A percentile compares a stretch with the other conserved stretches of the same genome.
Evolutionary conservation across 2,329 filamentous ascomycete species (phyloP).

Genomic region (Fusarium nematophilum): DNA sequence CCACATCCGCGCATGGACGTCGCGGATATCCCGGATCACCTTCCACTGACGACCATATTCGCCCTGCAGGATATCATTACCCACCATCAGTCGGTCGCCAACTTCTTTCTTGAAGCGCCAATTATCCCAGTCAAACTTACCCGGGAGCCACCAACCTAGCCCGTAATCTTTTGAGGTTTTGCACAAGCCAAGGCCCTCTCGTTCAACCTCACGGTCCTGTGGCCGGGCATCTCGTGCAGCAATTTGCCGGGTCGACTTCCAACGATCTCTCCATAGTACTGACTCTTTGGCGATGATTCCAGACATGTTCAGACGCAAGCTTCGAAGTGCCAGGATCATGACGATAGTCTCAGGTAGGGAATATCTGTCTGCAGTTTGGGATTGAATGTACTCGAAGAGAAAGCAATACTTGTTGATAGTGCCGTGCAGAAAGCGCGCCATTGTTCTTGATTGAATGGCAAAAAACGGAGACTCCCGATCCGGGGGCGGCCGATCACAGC

Average conservation of each 20-base stretch:
- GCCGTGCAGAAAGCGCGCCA: neutral
- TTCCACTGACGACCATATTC: conserved; percentile 2
- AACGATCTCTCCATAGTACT: neutral
- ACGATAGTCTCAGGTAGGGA: neutral
- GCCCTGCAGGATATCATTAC: neutral
- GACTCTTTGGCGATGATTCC: neutral
- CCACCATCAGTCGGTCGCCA: neutral
- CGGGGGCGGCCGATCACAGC: too few species aligned
- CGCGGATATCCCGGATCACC: neutral
- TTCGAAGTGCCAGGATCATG: neutral
- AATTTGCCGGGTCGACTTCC: neutral
- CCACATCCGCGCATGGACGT: neutral
- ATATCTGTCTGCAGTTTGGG: neutral
- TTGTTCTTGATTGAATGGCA: neutral
- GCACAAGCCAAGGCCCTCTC: too few species aligned
- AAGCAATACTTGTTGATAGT: conserved; percentile 4
- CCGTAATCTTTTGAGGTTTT: too few species aligned
- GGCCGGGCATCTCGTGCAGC: too few species aligned
- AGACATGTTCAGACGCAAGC: neutral
- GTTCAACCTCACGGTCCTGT: too few species aligned
- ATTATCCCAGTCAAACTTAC: conserved; percentile 4
- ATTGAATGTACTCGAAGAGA: conserved; percentile 2
- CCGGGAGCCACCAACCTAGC: too few species aligned
- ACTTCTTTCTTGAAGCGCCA: neutral
- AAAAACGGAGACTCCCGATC: neutral